A percentile compares a stretch with the other conserved stretches of the same genome.
Evolutionary conservation across 441 rosid genomes (phyloP).

Genomic region (Euphorbia corollata): DNA sequence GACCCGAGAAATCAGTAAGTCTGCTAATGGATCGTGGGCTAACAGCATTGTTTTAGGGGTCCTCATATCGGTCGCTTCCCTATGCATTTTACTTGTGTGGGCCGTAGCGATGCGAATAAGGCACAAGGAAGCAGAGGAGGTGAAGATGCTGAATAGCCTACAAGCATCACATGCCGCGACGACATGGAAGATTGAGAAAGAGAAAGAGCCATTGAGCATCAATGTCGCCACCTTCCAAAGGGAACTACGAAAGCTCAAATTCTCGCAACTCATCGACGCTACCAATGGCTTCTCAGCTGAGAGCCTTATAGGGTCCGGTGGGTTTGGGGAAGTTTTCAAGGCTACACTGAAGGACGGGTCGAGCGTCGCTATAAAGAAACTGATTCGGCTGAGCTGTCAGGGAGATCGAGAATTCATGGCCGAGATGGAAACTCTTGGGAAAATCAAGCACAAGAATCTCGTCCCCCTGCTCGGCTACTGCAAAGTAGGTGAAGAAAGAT

Average conservation of each 20-base stretch:
- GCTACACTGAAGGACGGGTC: slow-evolving; percentile 86
- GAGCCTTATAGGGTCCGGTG: slow-evolving; percentile 79
- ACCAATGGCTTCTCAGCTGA: slow-evolving; percentile 83
- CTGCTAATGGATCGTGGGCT: slow-evolving; percentile 52
- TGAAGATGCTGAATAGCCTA: slow-evolving; percentile 44
- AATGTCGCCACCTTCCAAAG: slow-evolving; percentile 88
- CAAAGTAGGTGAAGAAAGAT: slow-evolving; percentile 87
- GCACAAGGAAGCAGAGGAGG: slow-evolving; percentile 58
- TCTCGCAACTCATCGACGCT: slow-evolving; percentile 85
- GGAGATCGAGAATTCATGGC: neutral
- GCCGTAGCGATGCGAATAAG: slow-evolving; percentile 71
- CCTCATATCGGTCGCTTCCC: slow-evolving; percentile 65
- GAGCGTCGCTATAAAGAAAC: slow-evolving; percentile 91
- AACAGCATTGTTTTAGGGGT: slow-evolving; percentile 78
- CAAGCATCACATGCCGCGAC: too few species aligned
- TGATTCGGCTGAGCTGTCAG: slow-evolving; percentile 49
- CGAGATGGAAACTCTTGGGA: neutral
- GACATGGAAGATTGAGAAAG: too few species aligned
- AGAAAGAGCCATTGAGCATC: slow-evolving; percentile 88
- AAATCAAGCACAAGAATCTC: neutral
- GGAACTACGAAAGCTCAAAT: slow-evolving; percentile 73
- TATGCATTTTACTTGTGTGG: slow-evolving; percentile 80
- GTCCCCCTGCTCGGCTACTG: slow-evolving; percentile 25
- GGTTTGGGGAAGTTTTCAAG: slow-evolving; percentile 92
- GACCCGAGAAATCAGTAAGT: slow-evolving; percentile 35